Percentiles rank a stretch among this genome's conserved stretches.
Evolutionary conservation across 805 yeast species (phyloP).

Genomic region (Ogataea wickerhamii): DNA sequence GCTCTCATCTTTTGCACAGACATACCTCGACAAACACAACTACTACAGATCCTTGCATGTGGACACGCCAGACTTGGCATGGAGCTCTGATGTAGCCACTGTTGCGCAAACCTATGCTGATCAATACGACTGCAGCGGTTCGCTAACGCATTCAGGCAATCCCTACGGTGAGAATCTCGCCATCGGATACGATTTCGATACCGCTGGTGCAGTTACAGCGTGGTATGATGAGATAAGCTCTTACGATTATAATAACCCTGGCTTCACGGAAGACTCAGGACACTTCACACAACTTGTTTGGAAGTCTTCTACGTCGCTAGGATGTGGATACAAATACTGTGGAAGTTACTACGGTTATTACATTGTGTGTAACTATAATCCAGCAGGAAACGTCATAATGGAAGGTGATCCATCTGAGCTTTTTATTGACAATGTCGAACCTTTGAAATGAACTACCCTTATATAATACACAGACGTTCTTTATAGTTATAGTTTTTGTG

Average conservation of each 20-base stretch:
- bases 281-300: constrained; percentile 84
- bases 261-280: constrained; percentile 51
- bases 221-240: constrained; percentile 67
- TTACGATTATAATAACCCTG: constrained; percentile 52
- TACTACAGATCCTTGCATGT: constrained; percentile 48
- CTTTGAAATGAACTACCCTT: constrained; percentile 9
- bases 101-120: constrained; percentile 59
- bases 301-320: constrained; percentile 57
- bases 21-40: constrained; percentile 61
- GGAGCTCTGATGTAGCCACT: constrained; percentile 51
- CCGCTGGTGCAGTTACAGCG: constrained; percentile 59
- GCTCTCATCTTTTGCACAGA: constrained; percentile 34
- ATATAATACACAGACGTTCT: no score
- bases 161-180: constrained; percentile 75
- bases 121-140: constrained; percentile 52
- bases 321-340: constrained; percentile 72
- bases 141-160: constrained; percentile 60
- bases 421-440: constrained; percentile 34
- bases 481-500: no score
- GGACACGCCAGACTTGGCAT: constrained; percentile 45
- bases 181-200: constrained; percentile 50
- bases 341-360: constrained; percentile 44
- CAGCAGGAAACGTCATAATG: constrained; percentile 69
- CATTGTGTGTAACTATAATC: constrained; percentile 68
- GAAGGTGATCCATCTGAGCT: constrained; percentile 25